Evolutionary conservation across 139 green algal species (phyloP).

Genomic region (Pedinophyceae sp.): DNA sequence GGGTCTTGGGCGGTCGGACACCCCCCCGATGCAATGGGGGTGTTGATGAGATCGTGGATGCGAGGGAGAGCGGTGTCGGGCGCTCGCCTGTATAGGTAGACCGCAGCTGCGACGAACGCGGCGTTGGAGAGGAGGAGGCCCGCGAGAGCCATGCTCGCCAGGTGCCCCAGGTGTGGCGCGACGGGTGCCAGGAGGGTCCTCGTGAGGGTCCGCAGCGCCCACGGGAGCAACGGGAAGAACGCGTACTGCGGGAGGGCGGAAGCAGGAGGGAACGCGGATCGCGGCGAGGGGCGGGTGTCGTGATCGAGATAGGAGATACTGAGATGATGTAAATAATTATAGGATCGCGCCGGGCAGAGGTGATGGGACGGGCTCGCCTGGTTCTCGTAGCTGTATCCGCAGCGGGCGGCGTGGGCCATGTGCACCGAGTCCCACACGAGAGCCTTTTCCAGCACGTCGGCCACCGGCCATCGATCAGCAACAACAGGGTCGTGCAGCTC

Average conservation of each 20-base stretch:
- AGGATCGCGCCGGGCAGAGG: too few species aligned
- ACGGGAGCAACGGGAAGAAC: conserved; percentile 74
- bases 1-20: background rate
- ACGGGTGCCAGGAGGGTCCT: conserved; percentile 3
- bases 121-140: conserved; percentile 21
- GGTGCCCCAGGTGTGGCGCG: background rate
- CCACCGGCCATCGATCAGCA: too few species aligned
- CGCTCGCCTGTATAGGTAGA: conserved; percentile 13
- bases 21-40: background rate
- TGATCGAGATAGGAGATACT: too few species aligned
- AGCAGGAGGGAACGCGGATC: too few species aligned
- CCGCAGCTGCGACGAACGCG: conserved; percentile 20
- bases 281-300: too few species aligned
- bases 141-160: conserved; percentile 1
- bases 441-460: too few species aligned
- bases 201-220: background rate
- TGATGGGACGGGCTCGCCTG: too few species aligned
- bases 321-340: too few species aligned
- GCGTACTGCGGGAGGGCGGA: too few species aligned
- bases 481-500: too few species aligned
- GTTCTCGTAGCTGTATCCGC: conserved; percentile 84
- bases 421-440: conserved; percentile 79
- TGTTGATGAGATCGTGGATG: background rate
- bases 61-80: background rate
- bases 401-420: conserved; percentile 45